phyloP scores from a whole-genome alignment of 305 asterid genomes.

The Fraxinus ornus region DNA sequence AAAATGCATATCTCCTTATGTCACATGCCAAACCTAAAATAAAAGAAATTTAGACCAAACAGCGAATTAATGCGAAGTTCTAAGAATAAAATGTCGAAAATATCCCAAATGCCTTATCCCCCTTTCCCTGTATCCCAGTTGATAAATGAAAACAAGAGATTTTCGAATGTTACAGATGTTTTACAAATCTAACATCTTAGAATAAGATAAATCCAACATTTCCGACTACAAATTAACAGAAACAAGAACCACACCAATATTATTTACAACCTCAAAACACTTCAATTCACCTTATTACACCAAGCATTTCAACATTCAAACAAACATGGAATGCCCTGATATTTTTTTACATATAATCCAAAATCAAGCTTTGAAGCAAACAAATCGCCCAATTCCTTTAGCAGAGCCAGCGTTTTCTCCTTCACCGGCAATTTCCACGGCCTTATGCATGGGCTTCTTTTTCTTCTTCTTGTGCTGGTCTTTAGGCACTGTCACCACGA shows the following conservation, averaged over 20 bases:
- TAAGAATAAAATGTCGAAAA: no score
- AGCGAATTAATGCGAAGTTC: no score
- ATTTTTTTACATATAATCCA: not conserved
- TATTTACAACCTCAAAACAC: not conserved
- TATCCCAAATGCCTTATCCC: no score
- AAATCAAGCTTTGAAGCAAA: slow-evolving; percentile 41
- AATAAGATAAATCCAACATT: no score
- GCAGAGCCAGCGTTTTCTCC: slow-evolving; percentile 21
- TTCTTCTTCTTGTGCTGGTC: slow-evolving; percentile 33
- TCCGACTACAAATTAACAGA: no score
- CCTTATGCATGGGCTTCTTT: slow-evolving; percentile 23
- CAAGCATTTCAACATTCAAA: not conserved
- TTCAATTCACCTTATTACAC: not conserved
- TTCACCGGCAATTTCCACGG: slow-evolving; percentile 31
- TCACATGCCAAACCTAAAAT: no score
- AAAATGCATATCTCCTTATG: no score
- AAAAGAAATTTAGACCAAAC: no score
- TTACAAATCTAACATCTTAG: no score
- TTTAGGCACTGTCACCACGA: slow-evolving; percentile 45
- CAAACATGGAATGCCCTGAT: not conserved
- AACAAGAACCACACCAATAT: not conserved
- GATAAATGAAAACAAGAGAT: no score
- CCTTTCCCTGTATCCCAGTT: no score
- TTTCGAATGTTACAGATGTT: no score
- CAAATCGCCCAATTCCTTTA: slow-evolving; percentile 39